These are phyloP conservation scores for Metschnikowia borealis DNA, from an alignment of 805 yeast genomes.

Conservation along the genomic window DNA sequence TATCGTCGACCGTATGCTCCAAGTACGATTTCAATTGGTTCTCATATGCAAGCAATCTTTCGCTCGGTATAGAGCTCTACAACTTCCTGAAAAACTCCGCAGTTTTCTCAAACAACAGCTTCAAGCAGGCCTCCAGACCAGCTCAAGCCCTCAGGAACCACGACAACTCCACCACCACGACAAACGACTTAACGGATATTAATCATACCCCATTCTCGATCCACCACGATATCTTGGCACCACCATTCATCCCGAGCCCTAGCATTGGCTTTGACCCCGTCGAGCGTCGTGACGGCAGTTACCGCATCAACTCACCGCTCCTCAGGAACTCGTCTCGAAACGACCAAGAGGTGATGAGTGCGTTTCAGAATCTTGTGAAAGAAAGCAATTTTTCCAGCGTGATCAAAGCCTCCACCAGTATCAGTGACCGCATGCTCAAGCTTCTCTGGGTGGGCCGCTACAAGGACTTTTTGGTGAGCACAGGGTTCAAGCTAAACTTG, in stretches of 20 bases:
- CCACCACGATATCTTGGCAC: conserved; percentile 16
- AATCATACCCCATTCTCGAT: conserved; percentile 5
- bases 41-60: conserved; percentile 82
- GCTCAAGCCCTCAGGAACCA: not conserved
- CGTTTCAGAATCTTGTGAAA: conserved; percentile 48
- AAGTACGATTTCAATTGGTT: conserved; percentile 86
- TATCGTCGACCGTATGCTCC: conserved; percentile 72
- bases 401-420: conserved; percentile 65
- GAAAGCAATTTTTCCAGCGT: conserved; percentile 63
- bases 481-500: conserved; percentile 59
- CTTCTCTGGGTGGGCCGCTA: conserved; percentile 85
- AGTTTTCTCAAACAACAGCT: not conserved
- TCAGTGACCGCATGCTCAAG: conserved; percentile 57
- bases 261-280: conserved; percentile 4
- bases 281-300: conserved; percentile 18
- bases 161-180: not conserved
- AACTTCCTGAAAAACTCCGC: conserved; percentile 32
- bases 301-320: conserved; percentile 26
- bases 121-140: not conserved
- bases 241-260: not conserved
- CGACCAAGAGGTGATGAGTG: conserved; percentile 37
- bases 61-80: conserved; percentile 85
- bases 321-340: conserved; percentile 9
- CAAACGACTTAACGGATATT: not conserved
- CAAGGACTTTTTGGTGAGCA: conserved; percentile 71